Evolutionary conservation across 306 rosid species (phyloP).

Genomic region (Hippophae rhamnoides): DNA sequence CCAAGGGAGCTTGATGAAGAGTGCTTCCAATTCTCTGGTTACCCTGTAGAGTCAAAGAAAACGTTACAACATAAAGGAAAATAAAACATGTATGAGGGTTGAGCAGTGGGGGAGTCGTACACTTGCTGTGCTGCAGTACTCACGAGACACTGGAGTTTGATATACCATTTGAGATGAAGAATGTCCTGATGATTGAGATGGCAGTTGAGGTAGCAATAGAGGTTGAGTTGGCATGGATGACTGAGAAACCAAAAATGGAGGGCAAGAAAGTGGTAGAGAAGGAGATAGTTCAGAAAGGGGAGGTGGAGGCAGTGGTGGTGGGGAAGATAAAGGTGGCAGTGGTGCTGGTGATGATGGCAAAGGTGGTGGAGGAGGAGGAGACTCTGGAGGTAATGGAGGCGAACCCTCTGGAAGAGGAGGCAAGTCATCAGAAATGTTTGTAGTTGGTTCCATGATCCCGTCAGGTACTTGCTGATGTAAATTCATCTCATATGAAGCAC

Average conservation of each 20-base stretch:
- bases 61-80: conserved; percentile 11
- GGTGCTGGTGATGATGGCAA: conserved; percentile 83
- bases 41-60: conserved; percentile 43
- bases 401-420: conserved; percentile 63
- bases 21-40: conserved; percentile 69
- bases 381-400: conserved; percentile 86
- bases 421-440: conserved; percentile 33
- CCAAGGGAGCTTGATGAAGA: conserved; percentile 50
- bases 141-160: conserved; percentile 50
- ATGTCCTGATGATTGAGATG: conserved; percentile 54
- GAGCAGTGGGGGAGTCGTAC: conserved; percentile 30
- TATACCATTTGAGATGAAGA: conserved; percentile 64
- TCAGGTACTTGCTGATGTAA: conserved; percentile 35
- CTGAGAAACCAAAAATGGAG: conserved; percentile 52
- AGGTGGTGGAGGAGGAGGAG: conserved; percentile 92
- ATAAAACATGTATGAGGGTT: neutral
- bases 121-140: conserved; percentile 25
- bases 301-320: conserved; percentile 31
- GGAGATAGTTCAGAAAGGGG: conserved; percentile 47
- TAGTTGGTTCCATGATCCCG: conserved; percentile 30
- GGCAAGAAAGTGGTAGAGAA: conserved; percentile 48
- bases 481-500: conserved; percentile 41
- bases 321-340: conserved; percentile 37
- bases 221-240: conserved; percentile 45
- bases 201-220: conserved; percentile 44